Conservation (phyloP, 1,139 yeast species). For the Pichia sp. region DNA sequence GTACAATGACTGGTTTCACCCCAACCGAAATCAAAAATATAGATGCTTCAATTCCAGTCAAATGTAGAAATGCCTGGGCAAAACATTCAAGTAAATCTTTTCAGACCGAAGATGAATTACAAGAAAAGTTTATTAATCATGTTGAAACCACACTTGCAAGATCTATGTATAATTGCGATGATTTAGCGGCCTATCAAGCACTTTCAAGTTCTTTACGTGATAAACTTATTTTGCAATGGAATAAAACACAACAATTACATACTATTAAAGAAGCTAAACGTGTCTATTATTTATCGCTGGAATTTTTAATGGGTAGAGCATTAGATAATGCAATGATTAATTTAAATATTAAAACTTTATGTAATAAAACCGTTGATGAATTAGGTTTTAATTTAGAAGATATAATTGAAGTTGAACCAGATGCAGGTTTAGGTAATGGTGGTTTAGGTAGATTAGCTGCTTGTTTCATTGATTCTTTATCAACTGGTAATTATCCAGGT, state of each 20-base stretch:
- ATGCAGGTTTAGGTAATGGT: slow-evolving; percentile 93
- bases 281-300: slow-evolving; percentile 80
- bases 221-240: slow-evolving; percentile 81
- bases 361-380: slow-evolving; percentile 56
- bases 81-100: slow-evolving; percentile 53
- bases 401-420: slow-evolving; percentile 79
- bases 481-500: slow-evolving; percentile 83
- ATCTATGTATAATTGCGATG: slow-evolving; percentile 86
- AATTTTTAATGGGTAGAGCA: slow-evolving; percentile 93
- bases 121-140: slow-evolving; percentile 67
- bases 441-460: slow-evolving; percentile 95
- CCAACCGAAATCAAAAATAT: slow-evolving; percentile 83
- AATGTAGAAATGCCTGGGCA: slow-evolving; percentile 72
- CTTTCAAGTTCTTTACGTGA: slow-evolving; percentile 76
- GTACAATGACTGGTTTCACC: slow-evolving; percentile 85
- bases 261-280: slow-evolving; percentile 82
- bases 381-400: slow-evolving; percentile 89
- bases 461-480: slow-evolving; percentile 84
- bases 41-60: slow-evolving; percentile 75
- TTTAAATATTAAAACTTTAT: slow-evolving; percentile 39
- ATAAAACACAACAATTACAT: slow-evolving; percentile 85
- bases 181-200: slow-evolving; percentile 89
- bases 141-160: slow-evolving; percentile 89
- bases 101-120: slow-evolving; percentile 52
- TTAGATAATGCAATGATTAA: slow-evolving; percentile 91